Conservation (phyloP, 805 yeast genomes). For the Saturnispora saitoi region DNA sequence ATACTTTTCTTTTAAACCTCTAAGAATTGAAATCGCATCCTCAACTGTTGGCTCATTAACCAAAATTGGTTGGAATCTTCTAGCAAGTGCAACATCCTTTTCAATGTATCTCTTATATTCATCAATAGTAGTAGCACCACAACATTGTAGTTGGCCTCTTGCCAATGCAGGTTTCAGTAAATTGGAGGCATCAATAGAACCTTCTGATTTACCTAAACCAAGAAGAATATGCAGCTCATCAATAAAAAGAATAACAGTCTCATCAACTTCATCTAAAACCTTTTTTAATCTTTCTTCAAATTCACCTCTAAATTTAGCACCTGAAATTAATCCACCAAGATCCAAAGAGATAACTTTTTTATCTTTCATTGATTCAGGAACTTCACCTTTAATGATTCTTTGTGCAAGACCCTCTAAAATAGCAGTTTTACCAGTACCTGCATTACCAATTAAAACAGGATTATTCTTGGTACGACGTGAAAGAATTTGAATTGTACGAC, state of each 20-base stretch:
- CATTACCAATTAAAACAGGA: constrained; percentile 91
- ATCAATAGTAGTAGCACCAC: constrained; percentile 94
- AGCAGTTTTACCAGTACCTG: constrained; percentile 98
- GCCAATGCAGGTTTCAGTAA: constrained; percentile 89
- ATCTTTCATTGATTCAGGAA: constrained; percentile 87
- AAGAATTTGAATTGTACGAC: constrained; percentile 84
- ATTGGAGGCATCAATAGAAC: constrained; percentile 92
- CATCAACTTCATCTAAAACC: constrained; percentile 77
- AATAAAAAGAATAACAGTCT: constrained; percentile 68
- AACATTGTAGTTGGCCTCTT: constrained; percentile 83
- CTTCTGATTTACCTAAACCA: constrained; percentile 91
- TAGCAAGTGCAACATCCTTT: constrained; percentile 90
- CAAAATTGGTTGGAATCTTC: constrained; percentile 84
- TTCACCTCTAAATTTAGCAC: constrained; percentile 94
- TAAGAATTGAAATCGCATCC: constrained; percentile 82
- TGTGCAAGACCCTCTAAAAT: constrained; percentile 96
- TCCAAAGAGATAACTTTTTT: constrained; percentile 80
- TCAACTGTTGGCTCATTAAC: constrained; percentile 84
- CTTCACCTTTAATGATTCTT: constrained; percentile 82
- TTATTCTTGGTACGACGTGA: constrained; percentile 92
- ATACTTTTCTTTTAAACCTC: constrained; percentile 89
- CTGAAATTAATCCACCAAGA: constrained; percentile 82
- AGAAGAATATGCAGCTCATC: constrained; percentile 86
- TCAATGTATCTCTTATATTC: constrained; percentile 90
- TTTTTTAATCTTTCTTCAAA: constrained; percentile 83